Percentiles rank a stretch among this genome's conserved stretches.
Conservation (phyloP, 345 rosid genomes). For the Mallotus nudiflorus region DNA sequence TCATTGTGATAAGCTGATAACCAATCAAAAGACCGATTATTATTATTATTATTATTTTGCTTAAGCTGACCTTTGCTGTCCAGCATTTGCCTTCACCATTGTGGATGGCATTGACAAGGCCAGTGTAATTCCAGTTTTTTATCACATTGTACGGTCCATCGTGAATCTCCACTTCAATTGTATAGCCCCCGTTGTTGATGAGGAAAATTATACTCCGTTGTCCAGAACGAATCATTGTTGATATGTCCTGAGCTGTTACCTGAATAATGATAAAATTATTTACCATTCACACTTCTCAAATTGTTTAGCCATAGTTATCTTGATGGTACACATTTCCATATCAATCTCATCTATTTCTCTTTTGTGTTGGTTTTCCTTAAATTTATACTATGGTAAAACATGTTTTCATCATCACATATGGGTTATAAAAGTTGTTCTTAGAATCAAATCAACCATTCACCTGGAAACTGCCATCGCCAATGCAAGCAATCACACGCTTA, state of each 20-base stretch:
- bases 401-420: not conserved
- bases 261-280: slow-evolving; percentile 18
- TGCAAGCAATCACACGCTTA: slow-evolving; percentile 75
- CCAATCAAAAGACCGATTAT: not conserved
- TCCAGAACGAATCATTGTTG: slow-evolving; percentile 66
- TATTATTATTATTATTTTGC: not conserved
- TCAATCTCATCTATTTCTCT: not conserved
- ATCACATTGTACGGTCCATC: slow-evolving; percentile 81
- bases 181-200: slow-evolving; percentile 73
- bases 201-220: slow-evolving; percentile 64
- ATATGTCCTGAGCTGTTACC: slow-evolving; percentile 74
- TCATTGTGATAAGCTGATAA: not conserved
- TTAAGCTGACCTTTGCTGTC: slow-evolving; percentile 65
- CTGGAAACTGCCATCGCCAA: slow-evolving; percentile 81
- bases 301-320: not conserved
- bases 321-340: not conserved
- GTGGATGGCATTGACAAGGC: slow-evolving; percentile 64
- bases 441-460: slow-evolving; percentile 25
- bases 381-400: not conserved
- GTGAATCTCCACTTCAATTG: slow-evolving; percentile 78
- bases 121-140: slow-evolving; percentile 73
- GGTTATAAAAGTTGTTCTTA: not conserved
- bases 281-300: not conserved
- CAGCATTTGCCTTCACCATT: slow-evolving; percentile 80
- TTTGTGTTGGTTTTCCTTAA: not conserved